These are phyloP conservation scores for Chaetomiaceae sp. DNA, from an alignment of 2,329 filamentous ascomycete species.

Conservation along the genomic window DNA sequence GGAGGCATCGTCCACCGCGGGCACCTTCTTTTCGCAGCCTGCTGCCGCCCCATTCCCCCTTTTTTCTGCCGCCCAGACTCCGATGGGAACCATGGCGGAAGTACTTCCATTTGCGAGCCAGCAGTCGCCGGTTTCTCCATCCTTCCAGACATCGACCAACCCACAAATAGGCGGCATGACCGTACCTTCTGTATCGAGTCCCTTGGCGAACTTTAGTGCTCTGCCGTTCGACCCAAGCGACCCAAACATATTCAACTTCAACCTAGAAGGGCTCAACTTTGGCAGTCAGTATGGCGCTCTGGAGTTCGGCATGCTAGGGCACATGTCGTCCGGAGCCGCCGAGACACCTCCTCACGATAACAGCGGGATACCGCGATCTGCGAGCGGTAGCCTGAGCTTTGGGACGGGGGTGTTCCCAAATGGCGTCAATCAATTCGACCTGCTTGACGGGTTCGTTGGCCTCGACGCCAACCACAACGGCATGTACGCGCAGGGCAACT, in stretches of 20 bases:
- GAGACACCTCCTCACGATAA: constrained; percentile 67
- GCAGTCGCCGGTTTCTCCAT: constrained; percentile 68
- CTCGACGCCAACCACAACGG: constrained; percentile 43
- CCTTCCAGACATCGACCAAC: constrained; percentile 56
- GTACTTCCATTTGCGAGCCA: constrained; percentile 54
- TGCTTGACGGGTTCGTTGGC: constrained; percentile 49
- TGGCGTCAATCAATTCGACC: constrained; percentile 42
- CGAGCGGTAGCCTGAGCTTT: constrained; percentile 34
- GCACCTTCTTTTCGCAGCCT: constrained; percentile 42
- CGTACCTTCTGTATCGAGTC: constrained; percentile 44
- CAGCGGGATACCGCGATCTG: constrained; percentile 37
- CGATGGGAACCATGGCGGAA: constrained; percentile 42
- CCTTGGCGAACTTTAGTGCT: constrained; percentile 45
- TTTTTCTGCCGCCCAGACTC: constrained; percentile 43
- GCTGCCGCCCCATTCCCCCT: constrained; percentile 44
- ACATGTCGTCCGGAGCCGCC: constrained; percentile 89
- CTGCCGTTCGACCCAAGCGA: constrained; percentile 84
- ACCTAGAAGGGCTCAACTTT: constrained; percentile 89
- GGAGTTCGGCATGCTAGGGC: constrained; percentile 92
- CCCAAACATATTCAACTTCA: constrained; percentile 90
- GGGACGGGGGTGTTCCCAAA: constrained; percentile 46
- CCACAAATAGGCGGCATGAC: constrained; percentile 40
- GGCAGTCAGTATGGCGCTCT: constrained; percentile 92
- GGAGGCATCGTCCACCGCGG: constrained; percentile 39
- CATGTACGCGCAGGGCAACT: constrained; percentile 50